Evolutionary conservation across 78 protist species (phyloP), one percentile per base, ranked within the genome.

Genomic region (slime mould (Dictyostelium discoideum)): DNA sequence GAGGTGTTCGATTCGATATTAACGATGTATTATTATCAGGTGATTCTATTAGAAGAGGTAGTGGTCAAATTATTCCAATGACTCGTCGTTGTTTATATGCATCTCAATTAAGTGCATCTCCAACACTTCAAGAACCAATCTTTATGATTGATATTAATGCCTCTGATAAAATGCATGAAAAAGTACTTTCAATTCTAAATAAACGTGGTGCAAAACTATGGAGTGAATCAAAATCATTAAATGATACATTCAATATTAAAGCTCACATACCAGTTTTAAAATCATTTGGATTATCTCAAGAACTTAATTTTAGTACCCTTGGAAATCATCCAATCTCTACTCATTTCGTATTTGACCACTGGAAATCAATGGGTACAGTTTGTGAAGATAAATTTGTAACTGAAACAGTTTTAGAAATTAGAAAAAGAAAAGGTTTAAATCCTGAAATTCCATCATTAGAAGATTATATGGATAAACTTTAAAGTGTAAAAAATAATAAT

Each of bases 1-100:
- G 99, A 57, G 99, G 99, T 48, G 72, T 98, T 78, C 85, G 98
- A 73, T 93, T 98, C 95, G 44, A 98, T 97, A 3, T 99, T 42
- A 7, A 7, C 24, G 99, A 99, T 76, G 99, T 98, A 44, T 83
- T 92, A 7, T 96, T 99, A 32, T 99, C 97, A 96, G 96, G 99
- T 3, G 99, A 99, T 81, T 96, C 99, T 50, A 97, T 99, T 84
- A 99, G 99, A 96, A 97, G 99, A 26, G 99, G 99, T 42, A 97
- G 96, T 18, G 98, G 96, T 44, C 99, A 98, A 93, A 42, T 97
- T 94, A 96, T 96, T 5, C 99, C 99, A 37, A 84, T 98, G 13
- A 82, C 99, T n/a, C 97, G 99, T 73, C 97, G 99, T 14, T 85
- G n/a, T 32, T 5, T 96, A 69, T 97, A 92, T 96, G 99, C 99